A percentile compares a stretch with the other conserved stretches of the same genome.
Evolutionary conservation across 116 monocot genomes (phyloP).

Genomic region (Zostera marina): DNA sequence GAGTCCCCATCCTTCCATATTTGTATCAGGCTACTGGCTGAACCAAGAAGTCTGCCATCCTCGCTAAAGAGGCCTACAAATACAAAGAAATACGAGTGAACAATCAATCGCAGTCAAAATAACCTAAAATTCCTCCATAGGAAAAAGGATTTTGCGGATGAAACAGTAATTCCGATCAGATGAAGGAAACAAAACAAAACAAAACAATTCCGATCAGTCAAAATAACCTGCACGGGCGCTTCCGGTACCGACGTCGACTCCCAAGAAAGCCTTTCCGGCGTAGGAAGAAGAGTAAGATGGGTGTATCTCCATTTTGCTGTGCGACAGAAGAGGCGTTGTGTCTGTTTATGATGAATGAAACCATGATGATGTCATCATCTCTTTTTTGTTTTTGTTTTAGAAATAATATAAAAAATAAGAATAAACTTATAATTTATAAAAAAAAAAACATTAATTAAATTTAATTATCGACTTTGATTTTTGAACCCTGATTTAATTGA

Average conservation of each 20-base stretch:
- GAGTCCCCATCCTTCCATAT: slow-evolving; percentile 91
- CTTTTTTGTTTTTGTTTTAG: slow-evolving; percentile 3
- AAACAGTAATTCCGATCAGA: background rate
- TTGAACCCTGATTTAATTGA: too few species aligned
- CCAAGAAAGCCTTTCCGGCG: slow-evolving; percentile 46
- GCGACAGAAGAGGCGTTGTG: slow-evolving; percentile 16
- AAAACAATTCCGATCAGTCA: too few species aligned
- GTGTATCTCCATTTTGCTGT: background rate
- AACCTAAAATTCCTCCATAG: too few species aligned
- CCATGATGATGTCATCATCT: slow-evolving; percentile 2
- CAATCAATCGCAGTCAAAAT: too few species aligned
- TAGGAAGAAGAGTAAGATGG: slow-evolving; percentile 5
- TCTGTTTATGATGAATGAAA: slow-evolving; percentile 16
- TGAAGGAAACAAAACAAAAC: background rate
- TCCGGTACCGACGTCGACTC: slow-evolving; percentile 93
- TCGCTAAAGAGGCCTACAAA: slow-evolving; percentile 62
- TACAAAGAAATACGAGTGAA: background rate
- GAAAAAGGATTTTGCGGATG: too few species aligned
- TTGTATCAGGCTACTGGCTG: slow-evolving; percentile 81
- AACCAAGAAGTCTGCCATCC: slow-evolving; percentile 43
- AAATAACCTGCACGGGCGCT: slow-evolving; percentile 98
- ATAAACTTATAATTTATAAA: too few species aligned
- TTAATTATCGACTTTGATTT: too few species aligned
- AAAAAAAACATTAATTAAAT: too few species aligned
- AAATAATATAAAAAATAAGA: too few species aligned